A percentile compares a stretch with the other conserved stretches of the same genome.
phyloP scores from a whole-genome alignment of 1,284 basidiomycete species.

The Wallemia mellicola region DNA sequence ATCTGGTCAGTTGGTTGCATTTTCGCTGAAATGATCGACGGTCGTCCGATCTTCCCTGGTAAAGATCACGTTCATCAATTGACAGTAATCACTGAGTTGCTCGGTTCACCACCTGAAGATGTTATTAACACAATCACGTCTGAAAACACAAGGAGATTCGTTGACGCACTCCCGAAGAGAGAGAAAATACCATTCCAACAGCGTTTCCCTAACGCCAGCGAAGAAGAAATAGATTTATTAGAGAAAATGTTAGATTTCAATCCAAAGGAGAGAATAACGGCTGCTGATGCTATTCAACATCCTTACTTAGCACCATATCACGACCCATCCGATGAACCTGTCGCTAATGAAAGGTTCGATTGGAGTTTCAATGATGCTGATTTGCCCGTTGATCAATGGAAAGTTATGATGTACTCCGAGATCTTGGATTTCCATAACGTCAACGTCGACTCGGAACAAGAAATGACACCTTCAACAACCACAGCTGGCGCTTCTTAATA shows the following conservation, averaged over 20 bases:
- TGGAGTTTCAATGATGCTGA: conserved; percentile 99
- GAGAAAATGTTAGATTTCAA: conserved; percentile 64
- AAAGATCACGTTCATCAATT: conserved; percentile 73
- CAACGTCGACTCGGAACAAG: neutral
- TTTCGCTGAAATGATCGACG: conserved; percentile 60
- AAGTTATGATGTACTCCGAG: conserved; percentile 33
- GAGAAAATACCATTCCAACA: conserved; percentile 19
- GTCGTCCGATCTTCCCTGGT: conserved; percentile 80
- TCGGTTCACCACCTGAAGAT: conserved; percentile 94
- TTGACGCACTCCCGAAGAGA: conserved; percentile 1
- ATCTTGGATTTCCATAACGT: conserved; percentile 18
- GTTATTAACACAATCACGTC: conserved; percentile 96
- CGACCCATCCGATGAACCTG: conserved; percentile 60
- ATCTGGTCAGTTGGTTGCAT: conserved; percentile 95
- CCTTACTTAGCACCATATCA: conserved; percentile 76
- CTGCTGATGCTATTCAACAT: conserved; percentile 55
- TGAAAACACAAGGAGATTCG: conserved; percentile 33
- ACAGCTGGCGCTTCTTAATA: neutral
- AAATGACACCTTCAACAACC: neutral
- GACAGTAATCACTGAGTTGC: conserved; percentile 92
- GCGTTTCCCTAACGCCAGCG: conserved; percentile 23
- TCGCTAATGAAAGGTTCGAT: conserved; percentile 79
- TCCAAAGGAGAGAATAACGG: conserved; percentile 47
- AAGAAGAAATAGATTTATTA: conserved; percentile 60
- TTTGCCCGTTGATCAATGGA: conserved; percentile 93